Evolutionary conservation across 495 filamentous ascomycete genomes (phyloP).

Genomic region (Penicillium silybi): DNA sequence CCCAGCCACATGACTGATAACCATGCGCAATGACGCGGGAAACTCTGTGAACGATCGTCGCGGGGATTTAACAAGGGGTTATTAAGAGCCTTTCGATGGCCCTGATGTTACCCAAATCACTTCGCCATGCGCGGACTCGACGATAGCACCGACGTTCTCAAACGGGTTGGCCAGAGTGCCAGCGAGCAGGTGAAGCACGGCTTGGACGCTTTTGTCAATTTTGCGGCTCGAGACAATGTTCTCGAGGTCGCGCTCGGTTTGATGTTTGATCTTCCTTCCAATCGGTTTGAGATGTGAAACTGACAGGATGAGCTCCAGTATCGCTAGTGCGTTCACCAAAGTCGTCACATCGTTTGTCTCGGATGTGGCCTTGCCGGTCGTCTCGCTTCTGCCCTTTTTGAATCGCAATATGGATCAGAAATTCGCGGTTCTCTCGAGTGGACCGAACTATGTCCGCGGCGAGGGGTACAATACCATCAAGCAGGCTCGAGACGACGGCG

Average conservation of each 20-base stretch:
- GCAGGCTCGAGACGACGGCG: constrained; percentile 66
- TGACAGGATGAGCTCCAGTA: constrained; percentile 32
- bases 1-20: constrained; percentile 8
- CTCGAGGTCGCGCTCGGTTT: constrained; percentile 72
- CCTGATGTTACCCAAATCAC: background rate
- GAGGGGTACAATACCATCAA: constrained; percentile 64
- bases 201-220: constrained; percentile 63
- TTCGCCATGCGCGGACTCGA: constrained; percentile 33
- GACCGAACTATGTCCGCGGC: constrained; percentile 43
- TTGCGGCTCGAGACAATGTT: constrained; percentile 70
- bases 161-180: constrained; percentile 30
- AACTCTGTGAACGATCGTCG: background rate
- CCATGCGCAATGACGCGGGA: constrained; percentile 14
- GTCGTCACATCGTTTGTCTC: constrained; percentile 69
- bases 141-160: constrained; percentile 21
- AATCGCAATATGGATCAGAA: constrained; percentile 72
- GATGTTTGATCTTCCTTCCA: constrained; percentile 47
- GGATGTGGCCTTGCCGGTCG: constrained; percentile 64
- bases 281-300: background rate
- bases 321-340: constrained; percentile 68
- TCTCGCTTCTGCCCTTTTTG: constrained; percentile 65
- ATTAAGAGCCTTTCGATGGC: background rate
- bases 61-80: background rate
- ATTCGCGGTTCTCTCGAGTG: constrained; percentile 61
- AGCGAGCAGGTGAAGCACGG: constrained; percentile 36